phyloP scores from a whole-genome alignment of 148 eudicot species.

The Linanthus parryae region DNA sequence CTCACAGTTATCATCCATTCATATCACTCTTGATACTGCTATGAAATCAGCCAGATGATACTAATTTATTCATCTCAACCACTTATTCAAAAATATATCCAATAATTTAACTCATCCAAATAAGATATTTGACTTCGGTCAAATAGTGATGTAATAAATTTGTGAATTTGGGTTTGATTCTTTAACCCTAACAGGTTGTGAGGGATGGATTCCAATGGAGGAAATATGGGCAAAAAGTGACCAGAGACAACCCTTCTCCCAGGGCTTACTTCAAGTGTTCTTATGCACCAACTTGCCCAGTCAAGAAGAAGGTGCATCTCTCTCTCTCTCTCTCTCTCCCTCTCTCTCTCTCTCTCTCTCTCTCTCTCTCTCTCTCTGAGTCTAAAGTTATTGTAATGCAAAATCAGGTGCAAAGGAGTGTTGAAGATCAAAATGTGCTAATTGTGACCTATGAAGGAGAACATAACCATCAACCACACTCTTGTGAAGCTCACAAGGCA shows the following conservation, averaged over 20 bases:
- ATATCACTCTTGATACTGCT: too few species aligned
- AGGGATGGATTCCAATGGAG: slow-evolving; percentile 12
- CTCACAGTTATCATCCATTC: too few species aligned
- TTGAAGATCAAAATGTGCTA: slow-evolving; percentile 42
- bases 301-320: slow-evolving; percentile 5
- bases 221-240: slow-evolving; percentile 11
- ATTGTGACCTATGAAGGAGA: slow-evolving; percentile 66
- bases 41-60: too few species aligned
- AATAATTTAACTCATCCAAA: too few species aligned
- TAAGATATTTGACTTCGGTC: too few species aligned
- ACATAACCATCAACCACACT: slow-evolving; percentile 51
- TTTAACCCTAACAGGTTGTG: slow-evolving; percentile 9
- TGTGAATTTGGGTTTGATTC: too few species aligned
- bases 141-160: too few species aligned
- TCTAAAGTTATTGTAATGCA: too few species aligned
- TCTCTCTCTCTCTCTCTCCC: background rate
- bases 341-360: background rate
- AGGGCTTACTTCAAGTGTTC: slow-evolving; percentile 9
- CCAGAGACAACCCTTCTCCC: slow-evolving; percentile 10
- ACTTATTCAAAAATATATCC: too few species aligned
- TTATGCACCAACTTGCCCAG: slow-evolving; percentile 5
- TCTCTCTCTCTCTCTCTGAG: background rate
- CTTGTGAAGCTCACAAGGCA: slow-evolving; percentile 17
- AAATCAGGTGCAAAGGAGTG: slow-evolving; percentile 63
- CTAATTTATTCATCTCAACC: too few species aligned